phyloP scores from a whole-genome alignment of 495 filamentous ascomycete species.

The Aspergillus avenaceus region DNA sequence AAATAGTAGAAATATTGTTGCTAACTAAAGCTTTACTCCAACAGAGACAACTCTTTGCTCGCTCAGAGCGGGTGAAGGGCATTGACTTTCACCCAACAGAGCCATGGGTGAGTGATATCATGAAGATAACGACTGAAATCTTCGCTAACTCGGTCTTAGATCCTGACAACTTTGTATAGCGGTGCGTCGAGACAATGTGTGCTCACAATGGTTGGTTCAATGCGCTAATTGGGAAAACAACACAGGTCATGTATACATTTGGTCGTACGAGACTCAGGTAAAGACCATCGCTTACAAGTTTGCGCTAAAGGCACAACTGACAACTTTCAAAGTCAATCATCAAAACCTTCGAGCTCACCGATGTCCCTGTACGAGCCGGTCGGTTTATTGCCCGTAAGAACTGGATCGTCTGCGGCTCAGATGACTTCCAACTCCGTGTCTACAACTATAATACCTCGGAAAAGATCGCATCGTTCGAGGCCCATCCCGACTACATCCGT shows the following conservation, averaged over 20 bases:
- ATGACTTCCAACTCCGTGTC: conserved; percentile 95
- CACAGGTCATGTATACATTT: conserved; percentile 94
- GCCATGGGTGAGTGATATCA: conserved; percentile 64
- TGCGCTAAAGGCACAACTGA: conserved; percentile 8
- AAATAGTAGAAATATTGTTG: conserved; percentile 17
- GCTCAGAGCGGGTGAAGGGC: conserved; percentile 90
- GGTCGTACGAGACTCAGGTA: conserved; percentile 95
- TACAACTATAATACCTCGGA: conserved; percentile 99
- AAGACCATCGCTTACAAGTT: background rate
- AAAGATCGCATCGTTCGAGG: conserved; percentile 97
- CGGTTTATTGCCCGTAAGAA: conserved; percentile 97
- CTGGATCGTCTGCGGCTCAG: conserved; percentile 97
- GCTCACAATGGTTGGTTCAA: conserved; percentile 3
- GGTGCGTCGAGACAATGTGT: conserved; percentile 52
- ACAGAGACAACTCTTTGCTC: conserved; percentile 76
- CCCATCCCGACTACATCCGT: conserved; percentile 97
- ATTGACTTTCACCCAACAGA: conserved; percentile 97
- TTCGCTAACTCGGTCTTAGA: conserved; percentile 45
- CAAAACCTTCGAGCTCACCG: conserved; percentile 98
- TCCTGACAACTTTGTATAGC: conserved; percentile 93
- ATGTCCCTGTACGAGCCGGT: conserved; percentile 95
- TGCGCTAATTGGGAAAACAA: conserved; percentile 21
- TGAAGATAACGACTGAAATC: background rate
- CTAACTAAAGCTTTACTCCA: conserved; percentile 28
- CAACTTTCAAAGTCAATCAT: conserved; percentile 66